These are phyloP conservation scores for Trypanosoma platydactyli DNA, from an alignment of 208 protist genomes.

Conservation along the genomic window DNA sequence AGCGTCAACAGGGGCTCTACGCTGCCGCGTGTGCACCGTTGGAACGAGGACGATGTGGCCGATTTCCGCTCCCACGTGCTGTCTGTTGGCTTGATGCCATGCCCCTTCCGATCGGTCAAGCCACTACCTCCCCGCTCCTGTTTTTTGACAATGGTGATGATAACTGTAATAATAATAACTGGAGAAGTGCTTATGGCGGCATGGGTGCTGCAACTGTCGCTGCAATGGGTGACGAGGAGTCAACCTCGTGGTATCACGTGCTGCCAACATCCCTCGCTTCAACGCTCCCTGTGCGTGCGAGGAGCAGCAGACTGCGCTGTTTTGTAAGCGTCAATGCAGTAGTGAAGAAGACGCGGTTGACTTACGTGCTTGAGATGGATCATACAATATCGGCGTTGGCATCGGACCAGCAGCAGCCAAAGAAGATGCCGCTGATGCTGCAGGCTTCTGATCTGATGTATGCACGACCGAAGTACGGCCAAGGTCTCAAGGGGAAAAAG, in stretches of 20 bases:
- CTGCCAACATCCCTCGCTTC: constrained; percentile 24
- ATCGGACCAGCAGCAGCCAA: background rate
- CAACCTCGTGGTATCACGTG: constrained; percentile 18
- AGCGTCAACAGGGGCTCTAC: constrained; percentile 19
- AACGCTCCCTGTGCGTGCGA: background rate
- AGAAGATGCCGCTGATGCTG: background rate
- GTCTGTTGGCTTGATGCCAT: constrained; percentile 21
- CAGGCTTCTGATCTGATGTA: constrained; percentile 10
- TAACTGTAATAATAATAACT: background rate
- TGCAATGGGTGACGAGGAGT: constrained; percentile 1
- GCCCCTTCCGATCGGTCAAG: constrained; percentile 28
- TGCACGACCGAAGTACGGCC: background rate
- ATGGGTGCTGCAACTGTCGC: background rate
- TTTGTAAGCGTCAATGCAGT: constrained; percentile 31
- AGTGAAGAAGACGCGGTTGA: constrained; percentile 27
- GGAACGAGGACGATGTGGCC: constrained; percentile 5
- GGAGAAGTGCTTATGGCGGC: background rate
- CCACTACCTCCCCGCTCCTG: constrained; percentile 6
- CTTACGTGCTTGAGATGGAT: constrained; percentile 21
- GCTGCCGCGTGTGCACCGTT: background rate
- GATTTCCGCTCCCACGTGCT: constrained; percentile 24
- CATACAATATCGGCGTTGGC: too few species aligned
- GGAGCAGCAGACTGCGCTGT: constrained; percentile 4
- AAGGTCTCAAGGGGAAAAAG: background rate
- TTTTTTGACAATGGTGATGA: constrained; percentile 4